These are phyloP conservation scores for Cairneyella variabilis DNA, from an alignment of 495 filamentous ascomycete genomes.

Conservation along the genomic window DNA sequence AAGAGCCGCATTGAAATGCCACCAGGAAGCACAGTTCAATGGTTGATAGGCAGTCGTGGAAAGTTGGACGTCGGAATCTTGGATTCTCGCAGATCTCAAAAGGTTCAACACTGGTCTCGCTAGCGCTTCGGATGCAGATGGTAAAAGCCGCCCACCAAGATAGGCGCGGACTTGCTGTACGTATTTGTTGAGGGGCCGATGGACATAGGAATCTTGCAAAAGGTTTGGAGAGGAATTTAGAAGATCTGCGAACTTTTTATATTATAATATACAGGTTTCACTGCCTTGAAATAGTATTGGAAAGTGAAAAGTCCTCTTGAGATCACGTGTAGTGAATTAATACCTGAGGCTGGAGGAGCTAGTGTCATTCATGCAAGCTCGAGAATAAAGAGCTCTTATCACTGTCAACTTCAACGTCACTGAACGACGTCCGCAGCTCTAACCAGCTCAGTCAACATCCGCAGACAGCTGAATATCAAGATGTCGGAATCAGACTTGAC, in stretches of 20 bases:
- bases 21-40: constrained; percentile 3
- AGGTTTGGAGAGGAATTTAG: no score
- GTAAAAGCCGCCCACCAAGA: no score
- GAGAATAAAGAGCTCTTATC: constrained; percentile 14
- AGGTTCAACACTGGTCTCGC: constrained; percentile 3
- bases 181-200: no score
- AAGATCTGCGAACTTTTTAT: no score
- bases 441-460: neutral
- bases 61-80: constrained; percentile 13
- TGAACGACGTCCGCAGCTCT: neutral
- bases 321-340: no score
- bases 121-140: neutral
- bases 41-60: constrained; percentile 12
- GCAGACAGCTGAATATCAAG: constrained; percentile 13
- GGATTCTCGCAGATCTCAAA: constrained; percentile 22
- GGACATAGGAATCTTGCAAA: no score
- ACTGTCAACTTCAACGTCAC: constrained; percentile 1
- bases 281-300: no score
- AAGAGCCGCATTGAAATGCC: constrained; percentile 19
- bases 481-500: constrained; percentile 36
- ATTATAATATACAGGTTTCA: no score
- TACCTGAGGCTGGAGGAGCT: neutral
- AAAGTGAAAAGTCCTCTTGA: no score
- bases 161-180: no score
- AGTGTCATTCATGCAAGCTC: neutral